Percentiles rank a stretch among this genome's conserved stretches.
phyloP scores from a whole-genome alignment of 2,329 filamentous ascomycete species.

The Xylaria multiplex region DNA sequence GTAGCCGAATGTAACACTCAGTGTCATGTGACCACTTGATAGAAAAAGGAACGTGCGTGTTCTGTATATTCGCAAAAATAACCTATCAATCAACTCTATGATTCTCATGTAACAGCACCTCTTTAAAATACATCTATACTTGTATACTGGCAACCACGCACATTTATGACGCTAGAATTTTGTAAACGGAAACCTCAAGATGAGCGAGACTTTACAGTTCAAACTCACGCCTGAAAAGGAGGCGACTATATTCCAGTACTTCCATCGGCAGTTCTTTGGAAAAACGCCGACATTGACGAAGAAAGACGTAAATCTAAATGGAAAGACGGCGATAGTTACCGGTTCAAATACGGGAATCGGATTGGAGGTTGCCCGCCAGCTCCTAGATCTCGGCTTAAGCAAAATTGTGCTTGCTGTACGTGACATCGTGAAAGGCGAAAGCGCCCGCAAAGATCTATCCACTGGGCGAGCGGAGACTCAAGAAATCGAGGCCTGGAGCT shows the following conservation, averaged over 20 bases:
- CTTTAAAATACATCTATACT: too few species aligned
- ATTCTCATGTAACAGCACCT: too few species aligned
- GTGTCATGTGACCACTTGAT: too few species aligned
- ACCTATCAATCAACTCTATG: too few species aligned
- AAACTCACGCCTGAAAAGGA: slow-evolving; percentile 31
- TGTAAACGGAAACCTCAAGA: not conserved
- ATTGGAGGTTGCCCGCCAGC: slow-evolving; percentile 48
- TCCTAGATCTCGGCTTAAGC: slow-evolving; percentile 45
- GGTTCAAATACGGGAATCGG: slow-evolving; percentile 50
- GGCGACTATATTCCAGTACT: slow-evolving; percentile 20
- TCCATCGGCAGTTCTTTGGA: slow-evolving; percentile 25
- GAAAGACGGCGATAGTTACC: slow-evolving; percentile 45
- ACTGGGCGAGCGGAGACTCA: not conserved
- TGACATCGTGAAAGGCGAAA: slow-evolving; percentile 44
- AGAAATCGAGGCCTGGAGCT: slow-evolving; percentile 53
- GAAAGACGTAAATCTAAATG: not conserved
- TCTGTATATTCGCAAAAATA: too few species aligned
- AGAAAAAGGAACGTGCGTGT: too few species aligned
- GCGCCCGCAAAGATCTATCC: not conserved
- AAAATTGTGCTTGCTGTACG: slow-evolving; percentile 51
- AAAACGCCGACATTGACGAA: not conserved
- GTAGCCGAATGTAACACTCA: not conserved
- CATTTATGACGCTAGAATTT: too few species aligned
- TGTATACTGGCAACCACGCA: too few species aligned
- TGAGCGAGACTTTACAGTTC: slow-evolving; percentile 9